Evolutionary conservation across 1,284 basidiomycete genomes (phyloP).

Genomic region (Rhodotorula sp.): DNA sequence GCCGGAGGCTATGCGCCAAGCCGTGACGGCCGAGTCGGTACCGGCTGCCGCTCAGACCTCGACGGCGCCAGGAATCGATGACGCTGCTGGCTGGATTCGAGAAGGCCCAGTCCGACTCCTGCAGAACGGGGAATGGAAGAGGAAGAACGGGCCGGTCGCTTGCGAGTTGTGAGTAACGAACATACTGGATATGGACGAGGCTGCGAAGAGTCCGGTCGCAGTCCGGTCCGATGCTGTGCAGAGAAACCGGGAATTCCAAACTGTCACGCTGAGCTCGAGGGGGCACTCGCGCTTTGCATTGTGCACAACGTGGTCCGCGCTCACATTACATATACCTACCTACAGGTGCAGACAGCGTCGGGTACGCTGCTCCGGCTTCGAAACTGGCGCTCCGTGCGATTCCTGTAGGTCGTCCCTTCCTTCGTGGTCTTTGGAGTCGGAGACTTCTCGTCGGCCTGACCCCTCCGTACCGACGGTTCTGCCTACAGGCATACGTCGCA

Average conservation of each 20-base stretch:
- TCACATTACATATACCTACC: too few relatives aligned
- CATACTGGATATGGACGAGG: too few relatives aligned
- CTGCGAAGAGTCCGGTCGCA: background rate
- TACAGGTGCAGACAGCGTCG: conserved; percentile 12
- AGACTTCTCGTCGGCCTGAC: background rate
- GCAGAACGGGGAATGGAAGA: background rate
- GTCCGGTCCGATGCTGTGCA: too few relatives aligned
- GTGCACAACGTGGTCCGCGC: too few relatives aligned
- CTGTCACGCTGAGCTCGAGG: too few relatives aligned
- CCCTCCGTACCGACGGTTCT: too few relatives aligned
- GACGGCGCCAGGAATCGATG: background rate
- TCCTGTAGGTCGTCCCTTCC: background rate
- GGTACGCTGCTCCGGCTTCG: conserved; percentile 18
- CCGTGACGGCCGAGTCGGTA: too few relatives aligned
- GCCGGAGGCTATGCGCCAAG: too few relatives aligned
- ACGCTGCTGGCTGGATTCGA: conserved; percentile 5
- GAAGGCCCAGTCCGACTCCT: background rate
- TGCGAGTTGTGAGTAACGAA: conserved; percentile 3
- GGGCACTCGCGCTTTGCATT: too few relatives aligned
- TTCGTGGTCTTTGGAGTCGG: background rate
- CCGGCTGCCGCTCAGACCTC: background rate
- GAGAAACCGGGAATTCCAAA: too few relatives aligned
- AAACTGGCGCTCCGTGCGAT: conserved; percentile 19
- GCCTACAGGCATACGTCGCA: background rate
- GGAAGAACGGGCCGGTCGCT: conserved; percentile 8